A percentile compares a stretch with the other conserved stretches of the same genome.
phyloP scores from a whole-genome alignment of 1,139 yeast genomes.

The Yamadazyma taylorii region DNA sequence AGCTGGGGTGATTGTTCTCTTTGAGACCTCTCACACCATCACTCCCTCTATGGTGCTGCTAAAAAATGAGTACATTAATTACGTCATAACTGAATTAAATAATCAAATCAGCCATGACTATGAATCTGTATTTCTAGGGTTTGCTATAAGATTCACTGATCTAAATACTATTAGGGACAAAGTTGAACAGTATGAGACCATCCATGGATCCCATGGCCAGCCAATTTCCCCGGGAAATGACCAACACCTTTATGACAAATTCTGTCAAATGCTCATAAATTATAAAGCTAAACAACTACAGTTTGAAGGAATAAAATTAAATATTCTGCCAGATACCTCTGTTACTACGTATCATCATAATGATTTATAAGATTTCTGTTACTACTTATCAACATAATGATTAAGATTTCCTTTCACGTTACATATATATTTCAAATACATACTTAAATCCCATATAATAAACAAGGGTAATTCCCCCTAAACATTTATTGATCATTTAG shows the following conservation, averaged over 20 bases:
- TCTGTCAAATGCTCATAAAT: slow-evolving; percentile 7
- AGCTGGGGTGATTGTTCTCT: slow-evolving; percentile 8
- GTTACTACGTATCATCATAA: slow-evolving; percentile 3
- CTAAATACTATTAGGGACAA: slow-evolving; percentile 8
- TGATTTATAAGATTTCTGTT: slow-evolving; percentile 3
- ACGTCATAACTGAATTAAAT: slow-evolving; percentile 8
- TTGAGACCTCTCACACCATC: slow-evolving; percentile 8
- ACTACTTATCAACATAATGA: background rate
- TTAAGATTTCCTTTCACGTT: background rate
- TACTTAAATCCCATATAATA: slow-evolving; percentile 1
- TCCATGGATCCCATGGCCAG: no score
- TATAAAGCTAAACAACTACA: slow-evolving; percentile 10
- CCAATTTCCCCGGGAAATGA: slow-evolving; percentile 1
- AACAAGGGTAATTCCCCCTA: no score
- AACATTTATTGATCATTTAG: no score
- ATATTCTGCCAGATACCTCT: slow-evolving; percentile 12
- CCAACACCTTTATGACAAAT: slow-evolving; percentile 10
- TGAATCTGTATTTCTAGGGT: slow-evolving; percentile 12
- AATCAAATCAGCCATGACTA: slow-evolving; percentile 11
- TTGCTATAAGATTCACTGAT: slow-evolving; percentile 10
- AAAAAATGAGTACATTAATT: slow-evolving; percentile 9
- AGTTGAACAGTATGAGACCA: slow-evolving; percentile 7
- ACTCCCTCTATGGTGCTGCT: slow-evolving; percentile 6
- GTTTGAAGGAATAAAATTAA: slow-evolving; percentile 9
- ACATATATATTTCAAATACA: slow-evolving; percentile 2